These are phyloP conservation scores for Arthrobotrys entomopaga DNA, from an alignment of 2,329 filamentous ascomycete genomes.

Conservation along the genomic window DNA sequence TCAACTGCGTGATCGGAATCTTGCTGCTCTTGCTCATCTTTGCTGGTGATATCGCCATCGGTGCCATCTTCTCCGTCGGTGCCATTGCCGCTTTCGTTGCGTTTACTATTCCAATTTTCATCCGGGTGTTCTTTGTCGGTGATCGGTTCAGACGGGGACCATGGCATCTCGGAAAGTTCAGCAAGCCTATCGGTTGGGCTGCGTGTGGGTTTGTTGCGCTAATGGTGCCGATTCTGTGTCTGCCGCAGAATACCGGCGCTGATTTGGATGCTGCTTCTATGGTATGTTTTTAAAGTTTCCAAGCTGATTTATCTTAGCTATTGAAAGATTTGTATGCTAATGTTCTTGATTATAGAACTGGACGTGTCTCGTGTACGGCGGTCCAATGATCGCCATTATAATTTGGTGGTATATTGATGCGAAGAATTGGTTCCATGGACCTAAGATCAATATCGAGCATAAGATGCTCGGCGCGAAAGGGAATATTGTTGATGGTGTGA, in stretches of 20 bases:
- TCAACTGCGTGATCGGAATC: slow-evolving; percentile 71
- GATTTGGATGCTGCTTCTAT: slow-evolving; percentile 34
- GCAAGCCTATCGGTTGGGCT: slow-evolving; percentile 68
- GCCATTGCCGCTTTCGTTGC: slow-evolving; percentile 75
- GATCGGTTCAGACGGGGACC: slow-evolving; percentile 73
- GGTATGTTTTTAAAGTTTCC: slow-evolving; percentile 11
- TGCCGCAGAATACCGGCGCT: slow-evolving; percentile 69
- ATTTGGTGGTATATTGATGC: slow-evolving; percentile 74
- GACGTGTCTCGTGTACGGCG: slow-evolving; percentile 74
- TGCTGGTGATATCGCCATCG: slow-evolving; percentile 71
- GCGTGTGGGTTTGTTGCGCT: slow-evolving; percentile 71
- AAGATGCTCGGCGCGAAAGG: slow-evolving; percentile 64
- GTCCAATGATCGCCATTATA: slow-evolving; percentile 69
- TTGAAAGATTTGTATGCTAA: background rate
- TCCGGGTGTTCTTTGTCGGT: slow-evolving; percentile 71
- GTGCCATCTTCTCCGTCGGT: slow-evolving; percentile 76
- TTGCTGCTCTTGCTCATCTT: slow-evolving; percentile 73
- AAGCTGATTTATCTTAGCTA: background rate
- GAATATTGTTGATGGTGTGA: slow-evolving; percentile 61
- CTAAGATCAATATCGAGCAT: slow-evolving; percentile 74
- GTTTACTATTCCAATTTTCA: slow-evolving; percentile 70
- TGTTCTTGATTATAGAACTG: slow-evolving; percentile 70
- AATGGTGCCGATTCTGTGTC: slow-evolving; percentile 75
- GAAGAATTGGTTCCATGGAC: slow-evolving; percentile 75
- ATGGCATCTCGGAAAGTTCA: slow-evolving; percentile 73